Evolutionary conservation across 2,329 filamentous ascomycete genomes (phyloP).

Genomic region (Stagonosporopsis vannaccii): DNA sequence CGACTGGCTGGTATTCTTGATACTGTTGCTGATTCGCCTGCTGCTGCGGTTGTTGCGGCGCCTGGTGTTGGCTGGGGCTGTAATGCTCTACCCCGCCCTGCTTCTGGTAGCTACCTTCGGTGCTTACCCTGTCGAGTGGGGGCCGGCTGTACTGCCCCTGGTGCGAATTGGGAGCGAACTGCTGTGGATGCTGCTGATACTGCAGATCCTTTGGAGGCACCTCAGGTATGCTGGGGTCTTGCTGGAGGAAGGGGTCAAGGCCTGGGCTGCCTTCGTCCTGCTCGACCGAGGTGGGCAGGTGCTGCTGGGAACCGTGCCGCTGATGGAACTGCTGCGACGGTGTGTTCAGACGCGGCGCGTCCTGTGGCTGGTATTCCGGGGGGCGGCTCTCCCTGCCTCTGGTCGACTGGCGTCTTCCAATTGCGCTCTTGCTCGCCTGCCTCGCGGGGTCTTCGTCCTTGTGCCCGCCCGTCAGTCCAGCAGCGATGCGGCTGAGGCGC

Average conservation of each 20-base stretch:
- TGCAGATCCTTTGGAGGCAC: conserved; percentile 48
- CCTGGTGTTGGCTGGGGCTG: conserved; percentile 48
- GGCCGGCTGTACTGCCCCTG: conserved; percentile 46
- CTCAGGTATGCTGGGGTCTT: conserved; percentile 40
- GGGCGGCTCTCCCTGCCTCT: conserved; percentile 44
- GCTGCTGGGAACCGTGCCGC: conserved; percentile 40
- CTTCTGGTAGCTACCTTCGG: conserved; percentile 48
- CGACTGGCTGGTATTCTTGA: conserved; percentile 41
- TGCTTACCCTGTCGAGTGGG: conserved; percentile 50
- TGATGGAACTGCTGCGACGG: conserved; percentile 37
- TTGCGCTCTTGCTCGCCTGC: conserved; percentile 39
- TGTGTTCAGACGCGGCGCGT: conserved; percentile 29
- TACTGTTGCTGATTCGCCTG: conserved; percentile 34
- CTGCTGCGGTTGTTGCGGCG: conserved; percentile 39
- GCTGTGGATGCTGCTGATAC: conserved; percentile 37
- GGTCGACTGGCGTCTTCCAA: conserved; percentile 46
- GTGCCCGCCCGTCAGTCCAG: conserved; percentile 34
- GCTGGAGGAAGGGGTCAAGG: conserved; percentile 50
- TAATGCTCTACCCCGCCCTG: conserved; percentile 51
- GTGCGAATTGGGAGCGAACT: conserved; percentile 31
- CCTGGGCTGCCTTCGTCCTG: conserved; percentile 46
- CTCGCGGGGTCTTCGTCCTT: conserved; percentile 43
- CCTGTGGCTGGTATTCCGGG: conserved; percentile 37
- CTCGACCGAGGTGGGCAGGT: conserved; percentile 47
- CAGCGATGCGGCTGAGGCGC: conserved; percentile 44